These are phyloP conservation scores for Cynanchum wilfordii DNA, from an alignment of 257 asterid species.

Conservation along the genomic window DNA sequence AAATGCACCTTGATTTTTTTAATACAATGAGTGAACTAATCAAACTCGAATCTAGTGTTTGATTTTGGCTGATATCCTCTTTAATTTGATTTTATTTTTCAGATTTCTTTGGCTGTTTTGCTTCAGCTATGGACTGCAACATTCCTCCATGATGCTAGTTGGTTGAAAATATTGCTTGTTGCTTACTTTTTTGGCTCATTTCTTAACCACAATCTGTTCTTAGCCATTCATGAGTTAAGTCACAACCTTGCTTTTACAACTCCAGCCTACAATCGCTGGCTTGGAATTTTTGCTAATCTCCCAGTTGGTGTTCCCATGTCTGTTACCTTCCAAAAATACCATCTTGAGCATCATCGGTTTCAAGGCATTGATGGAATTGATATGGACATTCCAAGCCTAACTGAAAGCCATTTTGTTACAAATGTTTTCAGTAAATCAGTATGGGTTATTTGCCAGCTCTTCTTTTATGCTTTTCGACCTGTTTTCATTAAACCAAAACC, in stretches of 20 bases:
- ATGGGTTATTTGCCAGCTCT: conserved; percentile 80
- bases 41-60: not conserved
- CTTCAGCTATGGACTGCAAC: conserved; percentile 94
- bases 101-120: conserved; percentile 68
- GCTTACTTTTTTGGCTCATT: conserved; percentile 90
- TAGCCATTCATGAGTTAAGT: conserved; percentile 90
- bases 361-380: conserved; percentile 97
- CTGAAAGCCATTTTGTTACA: conserved; percentile 56
- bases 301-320: conserved; percentile 97
- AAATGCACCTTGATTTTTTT: no score
- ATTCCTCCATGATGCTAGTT: conserved; percentile 47
- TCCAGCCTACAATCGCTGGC: conserved; percentile 79
- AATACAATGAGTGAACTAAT: no score
- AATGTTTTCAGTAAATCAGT: conserved; percentile 54
- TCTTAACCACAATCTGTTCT: conserved; percentile 92
- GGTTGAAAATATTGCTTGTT: conserved; percentile 60
- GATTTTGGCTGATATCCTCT: conserved; percentile 5
- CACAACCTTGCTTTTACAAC: conserved; percentile 92
- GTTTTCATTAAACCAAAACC: conserved; percentile 90
- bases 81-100: conserved; percentile 14
- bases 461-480: conserved; percentile 91
- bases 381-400: conserved; percentile 73
- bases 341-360: conserved; percentile 93
- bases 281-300: conserved; percentile 88
- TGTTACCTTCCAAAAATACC: conserved; percentile 91